Evolutionary conservation across 2,329 filamentous ascomycete species (phyloP), one percentile per base, ranked within the genome.

Genomic region (Calonectria montana): DNA sequence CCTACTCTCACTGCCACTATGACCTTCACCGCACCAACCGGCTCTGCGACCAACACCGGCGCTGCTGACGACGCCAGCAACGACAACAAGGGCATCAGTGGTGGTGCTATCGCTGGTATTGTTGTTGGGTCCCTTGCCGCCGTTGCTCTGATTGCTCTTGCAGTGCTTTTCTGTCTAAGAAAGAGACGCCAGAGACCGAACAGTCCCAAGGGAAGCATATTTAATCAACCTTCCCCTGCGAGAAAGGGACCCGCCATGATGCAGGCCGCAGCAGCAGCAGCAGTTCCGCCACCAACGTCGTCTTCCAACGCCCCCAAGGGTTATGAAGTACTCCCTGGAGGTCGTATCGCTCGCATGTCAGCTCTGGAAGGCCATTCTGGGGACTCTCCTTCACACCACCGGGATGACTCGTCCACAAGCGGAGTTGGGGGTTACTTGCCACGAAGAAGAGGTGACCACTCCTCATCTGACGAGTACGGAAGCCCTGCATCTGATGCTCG

Each of bases 291-390:
- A 18, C 2, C 53, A 18, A 59, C 53, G 9, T 35, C 63, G 7
- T 41, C 62, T 25, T 29, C 71, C 25, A 73, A 74, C 5, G 80
- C 84, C 2, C 84, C 87, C 3, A 85, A 87, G 75, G 92, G 91
- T 47, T 94, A 94, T 75, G 93, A 95, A 77, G 90, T 95, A 18
- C 88, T 97, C 13, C 94, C 95, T 7, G 96, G 95, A 50, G 95
- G 95, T 35, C 93, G 97, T 73, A 97, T 99, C 71, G 94, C 97
- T 45, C 92, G 97, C 68, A 98, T 99, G 97, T 96, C 96, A 45
- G 97, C 97, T 39, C 84, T 99, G 65, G 96, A 98, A 84, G 93
- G 92, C 6, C 91, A 93, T 67, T 91, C 91, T 1, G 90, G 88
- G 70, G 89, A 91, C 25, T 90, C 91, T 3, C 88, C 91, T 1